Evolutionary conservation across 371 early-diverging fungal genomes (phyloP), one percentile per base, ranked within the genome.

Genomic region (Mucor circinelloides): DNA sequence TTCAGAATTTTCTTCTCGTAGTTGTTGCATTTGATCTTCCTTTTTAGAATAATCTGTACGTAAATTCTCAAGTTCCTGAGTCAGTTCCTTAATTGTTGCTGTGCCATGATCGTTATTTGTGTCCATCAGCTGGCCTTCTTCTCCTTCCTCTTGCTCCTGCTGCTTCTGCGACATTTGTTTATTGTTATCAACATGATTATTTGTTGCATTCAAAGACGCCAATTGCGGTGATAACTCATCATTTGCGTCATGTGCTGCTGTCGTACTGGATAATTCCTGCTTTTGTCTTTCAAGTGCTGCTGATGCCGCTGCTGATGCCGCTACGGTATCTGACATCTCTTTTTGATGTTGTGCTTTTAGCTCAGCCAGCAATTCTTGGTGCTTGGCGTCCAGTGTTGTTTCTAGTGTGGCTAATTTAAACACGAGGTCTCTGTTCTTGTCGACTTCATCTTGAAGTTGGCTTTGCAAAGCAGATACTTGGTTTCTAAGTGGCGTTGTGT

Each of bases 1-100:
- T 63, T 79, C 79, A 27, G 54, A 12, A 40, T 79, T 79, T n/a
- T 79, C 79, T 13, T 79, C 77, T n/a, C 62, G 56, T 12, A 70
- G 36, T 42, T 65, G 68, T 44, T 69, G 71, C 2, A 65, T 15
- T 36, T 74, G 68, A 28, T 46, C 13, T 48, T 61, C 58, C 5
- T 48, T 48, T 28, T 60, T 36, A 25, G 34, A 13, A 12, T 38
- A 23, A 58, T 23, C 36, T 36, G 34, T 38, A 13, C 36, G 32
- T 58, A 58, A 36, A n/a, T 1, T 12, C 15, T 21, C 23, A 36
- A 58, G 38, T 27, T 38, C 40, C 40, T 42, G 59, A 1, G 38
- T 59, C 21, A 34, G 40, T 42, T 6, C 42, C 10, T 28, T 27
- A 6, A 58, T 25, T 34, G 36, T 23, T 34, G 38, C 23, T 50